Percentiles rank a stretch among this genome's conserved stretches.
Conservation (phyloP, 192 early-diverging fungal genomes). For the Chytriomyces hyalinus region DNA sequence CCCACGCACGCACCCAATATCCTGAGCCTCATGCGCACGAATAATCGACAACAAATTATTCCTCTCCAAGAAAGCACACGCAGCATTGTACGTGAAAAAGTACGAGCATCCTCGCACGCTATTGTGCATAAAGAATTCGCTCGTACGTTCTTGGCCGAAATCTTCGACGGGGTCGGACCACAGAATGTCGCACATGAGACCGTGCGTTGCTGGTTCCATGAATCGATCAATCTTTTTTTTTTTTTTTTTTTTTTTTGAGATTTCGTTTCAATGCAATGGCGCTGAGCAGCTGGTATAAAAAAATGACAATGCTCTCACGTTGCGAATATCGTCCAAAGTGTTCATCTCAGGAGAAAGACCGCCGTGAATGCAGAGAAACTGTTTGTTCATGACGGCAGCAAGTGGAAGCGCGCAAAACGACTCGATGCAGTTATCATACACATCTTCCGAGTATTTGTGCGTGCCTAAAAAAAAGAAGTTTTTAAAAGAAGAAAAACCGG, state of each 20-base stretch:
- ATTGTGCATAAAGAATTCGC: slow-evolving; percentile 90
- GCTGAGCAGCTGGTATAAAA: neutral
- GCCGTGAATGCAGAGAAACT: slow-evolving; percentile 96
- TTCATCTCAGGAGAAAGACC: slow-evolving; percentile 91
- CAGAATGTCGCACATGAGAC: slow-evolving; percentile 92
- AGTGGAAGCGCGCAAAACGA: slow-evolving; percentile 93
- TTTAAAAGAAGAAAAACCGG: no score
- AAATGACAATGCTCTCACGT: slow-evolving; percentile 40
- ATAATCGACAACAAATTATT: slow-evolving; percentile 95
- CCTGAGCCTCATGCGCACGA: slow-evolving; percentile 97
- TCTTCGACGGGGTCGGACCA: slow-evolving; percentile 97
- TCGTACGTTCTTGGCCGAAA: slow-evolving; percentile 93
- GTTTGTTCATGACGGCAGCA: slow-evolving; percentile 92
- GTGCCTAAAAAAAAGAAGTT: slow-evolving; percentile 55
- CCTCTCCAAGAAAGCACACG: slow-evolving; percentile 90
- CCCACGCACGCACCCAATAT: slow-evolving; percentile 75
- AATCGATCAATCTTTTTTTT: slow-evolving; percentile 80
- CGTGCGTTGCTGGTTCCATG: slow-evolving; percentile 91
- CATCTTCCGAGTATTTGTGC: slow-evolving; percentile 91
- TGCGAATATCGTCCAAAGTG: slow-evolving; percentile 87
- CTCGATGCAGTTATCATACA: slow-evolving; percentile 90
- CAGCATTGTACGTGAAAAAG: slow-evolving; percentile 86
- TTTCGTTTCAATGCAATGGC: no score
- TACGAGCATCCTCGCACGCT: slow-evolving; percentile 94
- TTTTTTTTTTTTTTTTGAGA: neutral